A percentile compares a stretch with the other conserved stretches of the same genome.
Conservation (phyloP, 2,329 filamentous ascomycete genomes). For the Fusarium illudens region DNA sequence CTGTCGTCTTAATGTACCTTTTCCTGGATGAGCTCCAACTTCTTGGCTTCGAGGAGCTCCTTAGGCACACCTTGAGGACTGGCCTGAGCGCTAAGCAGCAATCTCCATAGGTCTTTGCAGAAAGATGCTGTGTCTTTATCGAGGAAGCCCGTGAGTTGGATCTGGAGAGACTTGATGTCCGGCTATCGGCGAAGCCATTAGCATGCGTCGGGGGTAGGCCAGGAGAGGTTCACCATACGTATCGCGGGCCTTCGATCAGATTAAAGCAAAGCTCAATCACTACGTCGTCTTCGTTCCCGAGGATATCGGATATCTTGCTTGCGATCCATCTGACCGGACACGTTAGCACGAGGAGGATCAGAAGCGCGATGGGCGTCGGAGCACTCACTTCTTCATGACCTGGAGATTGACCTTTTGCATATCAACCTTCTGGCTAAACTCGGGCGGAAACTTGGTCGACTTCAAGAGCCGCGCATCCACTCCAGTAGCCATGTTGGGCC, state of each 20-base stretch:
- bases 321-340: conserved; percentile 83
- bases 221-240: conserved; percentile 63
- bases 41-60: conserved; percentile 95
- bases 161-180: conserved; percentile 94
- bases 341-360: conserved; percentile 22
- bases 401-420: conserved; percentile 97
- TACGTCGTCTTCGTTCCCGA: conserved; percentile 95
- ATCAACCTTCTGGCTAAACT: conserved; percentile 96
- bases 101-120: conserved; percentile 92
- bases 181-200: conserved; percentile 65
- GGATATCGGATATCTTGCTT: conserved; percentile 82
- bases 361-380: background rate
- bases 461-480: conserved; percentile 90
- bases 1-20: conserved; percentile 66
- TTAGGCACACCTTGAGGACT: conserved; percentile 92
- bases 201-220: conserved; percentile 32
- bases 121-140: conserved; percentile 90
- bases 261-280: conserved; percentile 85
- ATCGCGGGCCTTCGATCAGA: conserved; percentile 75
- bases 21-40: conserved; percentile 91
- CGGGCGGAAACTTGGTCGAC: conserved; percentile 90
- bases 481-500: conserved; percentile 74
- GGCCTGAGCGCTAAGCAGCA: conserved; percentile 88
- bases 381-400: conserved; percentile 91
- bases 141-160: conserved; percentile 92